Base-by-base conservation (phyloP, 2,329 filamentous ascomycete species). In the Apiospora aurea region DNA sequence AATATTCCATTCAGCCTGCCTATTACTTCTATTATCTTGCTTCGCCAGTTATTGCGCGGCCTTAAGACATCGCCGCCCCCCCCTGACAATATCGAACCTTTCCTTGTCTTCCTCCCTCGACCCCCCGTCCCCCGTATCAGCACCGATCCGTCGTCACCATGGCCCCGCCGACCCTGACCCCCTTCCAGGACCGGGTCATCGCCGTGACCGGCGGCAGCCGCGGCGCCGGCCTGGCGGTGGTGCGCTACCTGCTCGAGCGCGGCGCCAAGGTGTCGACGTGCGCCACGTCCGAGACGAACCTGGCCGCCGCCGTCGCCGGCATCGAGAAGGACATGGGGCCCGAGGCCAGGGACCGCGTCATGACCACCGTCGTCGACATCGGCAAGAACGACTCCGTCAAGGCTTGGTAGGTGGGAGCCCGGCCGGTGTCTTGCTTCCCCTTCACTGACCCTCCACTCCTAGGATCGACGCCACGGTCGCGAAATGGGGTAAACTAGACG, bases 251-350 rank as follows among this genome's bases (percentile, higher is more conserved):
- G 34, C 72, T 74, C n/a, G 67, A 70, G 38, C 73, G 79, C 18
- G 78, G 79, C 4, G 79, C 78, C 64, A 78, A 73, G 61, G 77
- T 81, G 4, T 81, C 79, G 34, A 79, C 79, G 74, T 76, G 75
- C 24, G 75, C 76, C 11, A 78, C 77, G 3, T 77, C 75, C 1
- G 74, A 75, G 29, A 74, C 75, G 16, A 79, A 80, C 29, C 57
- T 81, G 14, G 76, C 75, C 29, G 74, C 75, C 18, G 78, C 78
- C 0, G n/a, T 78, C 13, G 74, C 73, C 21, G 74, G 73, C 5
- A 75, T 81, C 24, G 74, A 78, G 69, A 71, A 72, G 16, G 76
- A 78, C 14, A 75, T 79, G 6, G 26, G 26, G 26, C 74, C 74
- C 0, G 71, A 76, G 4, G 74, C 69, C 43, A 57, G 29, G 16